phyloP scores from a whole-genome alignment of 1,139 yeast genomes.

The Debaryomyces fabryi region DNA sequence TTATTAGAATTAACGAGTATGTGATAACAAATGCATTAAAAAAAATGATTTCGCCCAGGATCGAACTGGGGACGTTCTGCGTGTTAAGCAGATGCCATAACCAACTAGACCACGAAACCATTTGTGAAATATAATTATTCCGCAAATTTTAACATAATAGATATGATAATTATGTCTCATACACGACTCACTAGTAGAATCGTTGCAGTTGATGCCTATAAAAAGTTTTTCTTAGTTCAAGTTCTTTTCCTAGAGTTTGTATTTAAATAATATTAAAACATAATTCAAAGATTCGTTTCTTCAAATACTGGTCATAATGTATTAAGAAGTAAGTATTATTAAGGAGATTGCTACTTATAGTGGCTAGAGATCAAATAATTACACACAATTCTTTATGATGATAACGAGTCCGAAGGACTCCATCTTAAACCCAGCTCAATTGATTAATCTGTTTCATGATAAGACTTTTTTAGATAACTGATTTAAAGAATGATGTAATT shows the following conservation, averaged over 20 bases:
- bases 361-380: not conserved
- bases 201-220: not conserved
- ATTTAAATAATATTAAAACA: not conserved
- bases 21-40: not conserved
- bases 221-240: not conserved
- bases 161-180: not conserved
- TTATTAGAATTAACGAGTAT: not conserved
- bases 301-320: not conserved
- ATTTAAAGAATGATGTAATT: slow-evolving; percentile 16
- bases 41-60: slow-evolving; percentile 17
- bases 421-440: slow-evolving; percentile 55
- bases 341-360: not conserved
- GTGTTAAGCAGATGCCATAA: slow-evolving; percentile 99
- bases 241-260: not conserved
- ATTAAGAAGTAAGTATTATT: slow-evolving; percentile 1
- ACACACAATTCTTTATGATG: slow-evolving; percentile 29
- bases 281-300: not conserved
- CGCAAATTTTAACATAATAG: not conserved
- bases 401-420: slow-evolving; percentile 50
- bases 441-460: slow-evolving; percentile 54
- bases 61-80: slow-evolving; percentile 99
- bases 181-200: not conserved
- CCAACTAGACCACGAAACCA: slow-evolving; percentile 91
- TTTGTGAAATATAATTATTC: slow-evolving; percentile 6
- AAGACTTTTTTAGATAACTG: slow-evolving; percentile 44